Base-by-base conservation (phyloP, 441 rosid genomes). In the Flueggea neowawraea region DNA sequence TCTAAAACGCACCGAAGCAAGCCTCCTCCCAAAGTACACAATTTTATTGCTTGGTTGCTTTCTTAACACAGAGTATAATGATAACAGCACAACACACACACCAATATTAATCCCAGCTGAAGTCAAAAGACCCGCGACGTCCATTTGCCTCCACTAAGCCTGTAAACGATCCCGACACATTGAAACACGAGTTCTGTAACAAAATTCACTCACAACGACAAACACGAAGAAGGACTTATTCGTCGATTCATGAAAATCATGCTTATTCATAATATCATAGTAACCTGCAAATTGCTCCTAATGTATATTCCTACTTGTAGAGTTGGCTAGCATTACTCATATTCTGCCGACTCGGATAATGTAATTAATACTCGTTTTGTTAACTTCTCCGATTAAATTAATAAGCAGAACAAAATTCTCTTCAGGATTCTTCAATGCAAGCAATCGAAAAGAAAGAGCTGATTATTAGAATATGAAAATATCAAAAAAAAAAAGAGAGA, bases 101-200 rank as follows among this genome's bases (percentile, higher is more conserved):
- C 77, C 90, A 56, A 79, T 58, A 66, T 95, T 95, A 60, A 95
- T 95, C 75, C 93, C 98, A 52, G 88, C 95, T 49, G 96, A 95
- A 31, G 97, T 91, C 55, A 95, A 57, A 52, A 95, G 82, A 17
- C 90, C 93, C 39, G 61, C 67, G 62, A 95, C 22, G 57, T 89
- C 81, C 99, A 95, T 91, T 77, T 71, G 69, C 60, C 54, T 28
- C 10, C 55, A 16, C 55, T 53, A 14, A 10, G 9, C 45, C 50
- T 47, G 12, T 9, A 47, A 47, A 3, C 50, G 7, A 47, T 47
- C 41, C 41, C 41, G 9, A 36, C 41, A 36, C 41, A 36, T 36
- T 8, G 41, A 47, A 14, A 47, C 14, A 47, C 12, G 4, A 47
- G 12, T 47, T 14, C 62, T 57, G 60, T 66, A 65, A 60, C 62